Evolutionary conservation across 192 early-diverging fungal genomes (phyloP).

Genomic region (Coemansia sp.): DNA sequence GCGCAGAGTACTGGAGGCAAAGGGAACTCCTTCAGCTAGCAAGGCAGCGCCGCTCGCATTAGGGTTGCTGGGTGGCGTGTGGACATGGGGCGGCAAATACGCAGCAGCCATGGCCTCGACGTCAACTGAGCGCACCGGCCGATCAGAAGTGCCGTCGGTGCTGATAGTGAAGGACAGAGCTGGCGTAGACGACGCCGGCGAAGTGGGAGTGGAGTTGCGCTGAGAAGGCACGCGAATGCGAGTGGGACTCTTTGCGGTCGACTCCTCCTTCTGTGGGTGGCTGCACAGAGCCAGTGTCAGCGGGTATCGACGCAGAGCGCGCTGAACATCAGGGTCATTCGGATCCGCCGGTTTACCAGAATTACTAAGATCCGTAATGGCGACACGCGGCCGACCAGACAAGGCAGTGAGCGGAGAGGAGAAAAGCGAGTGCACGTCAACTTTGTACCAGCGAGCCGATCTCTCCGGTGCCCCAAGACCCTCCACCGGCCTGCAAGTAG

Average conservation of each 20-base stretch:
- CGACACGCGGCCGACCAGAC: constrained; percentile 11
- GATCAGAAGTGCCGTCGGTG: constrained; percentile 16
- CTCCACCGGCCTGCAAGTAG: background rate
- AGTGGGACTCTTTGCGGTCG: constrained; percentile 6
- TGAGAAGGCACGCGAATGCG: constrained; percentile 17
- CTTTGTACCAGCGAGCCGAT: constrained; percentile 21
- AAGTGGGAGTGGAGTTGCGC: background rate
- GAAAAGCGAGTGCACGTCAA: constrained; percentile 36
- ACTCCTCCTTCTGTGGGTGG: background rate
- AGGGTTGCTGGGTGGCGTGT: background rate
- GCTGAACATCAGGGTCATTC: constrained; percentile 9
- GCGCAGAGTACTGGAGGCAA: background rate
- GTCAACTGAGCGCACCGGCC: constrained; percentile 17
- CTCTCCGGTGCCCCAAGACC: background rate
- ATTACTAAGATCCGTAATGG: constrained; percentile 19
- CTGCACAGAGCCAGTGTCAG: constrained; percentile 9
- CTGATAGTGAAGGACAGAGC: constrained; percentile 30
- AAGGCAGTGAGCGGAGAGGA: constrained; percentile 13
- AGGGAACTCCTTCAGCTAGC: background rate
- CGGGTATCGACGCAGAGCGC: constrained; percentile 10
- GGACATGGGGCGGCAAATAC: constrained; percentile 36
- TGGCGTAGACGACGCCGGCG: constrained; percentile 2
- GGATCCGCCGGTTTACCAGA: background rate
- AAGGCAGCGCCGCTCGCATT: background rate
- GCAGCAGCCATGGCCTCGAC: constrained; percentile 34